Percentiles rank a stretch among this genome's conserved stretches.
Conservation (phyloP, 495 filamentous ascomycete genomes). For the Podospora tetraspora region DNA sequence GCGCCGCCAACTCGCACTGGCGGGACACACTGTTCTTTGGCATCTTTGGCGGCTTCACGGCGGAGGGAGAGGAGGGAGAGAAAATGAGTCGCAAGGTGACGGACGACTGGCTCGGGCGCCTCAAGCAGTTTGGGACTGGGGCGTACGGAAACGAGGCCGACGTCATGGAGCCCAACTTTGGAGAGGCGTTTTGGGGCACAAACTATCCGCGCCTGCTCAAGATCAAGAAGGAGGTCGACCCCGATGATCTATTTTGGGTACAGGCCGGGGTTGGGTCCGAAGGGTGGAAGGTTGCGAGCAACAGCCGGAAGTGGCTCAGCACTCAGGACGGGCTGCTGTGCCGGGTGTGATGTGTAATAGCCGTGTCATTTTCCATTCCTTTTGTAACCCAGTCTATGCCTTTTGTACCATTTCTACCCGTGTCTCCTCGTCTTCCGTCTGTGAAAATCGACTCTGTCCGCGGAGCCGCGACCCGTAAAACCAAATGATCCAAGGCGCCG, state of each 20-base stretch:
- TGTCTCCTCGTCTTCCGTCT: not conserved
- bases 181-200: constrained; percentile 54
- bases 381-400: not conserved
- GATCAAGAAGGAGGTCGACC: constrained; percentile 51
- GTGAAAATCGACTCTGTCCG: constrained; percentile 2
- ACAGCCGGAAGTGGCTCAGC: not conserved
- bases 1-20: constrained; percentile 3
- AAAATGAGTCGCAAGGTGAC: constrained; percentile 22
- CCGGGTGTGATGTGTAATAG: not conserved
- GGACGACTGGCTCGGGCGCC: constrained; percentile 21
- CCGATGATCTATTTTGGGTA: constrained; percentile 51
- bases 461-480: constrained; percentile 7
- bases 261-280: constrained; percentile 52
- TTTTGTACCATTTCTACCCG: not conserved
- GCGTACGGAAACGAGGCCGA: constrained; percentile 51
- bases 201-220: constrained; percentile 41
- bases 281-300: constrained; percentile 27
- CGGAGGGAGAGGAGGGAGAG: not conserved
- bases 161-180: constrained; percentile 58
- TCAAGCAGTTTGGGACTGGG: constrained; percentile 27
- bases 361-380: not conserved
- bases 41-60: not conserved
- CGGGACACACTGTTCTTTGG: not conserved
- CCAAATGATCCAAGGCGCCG: constrained; percentile 14
- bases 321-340: not conserved